These are phyloP conservation scores for Marchantia paleacea DNA, from an alignment of 225 moss, liverwort and hornwort species.

Conservation along the genomic window DNA sequence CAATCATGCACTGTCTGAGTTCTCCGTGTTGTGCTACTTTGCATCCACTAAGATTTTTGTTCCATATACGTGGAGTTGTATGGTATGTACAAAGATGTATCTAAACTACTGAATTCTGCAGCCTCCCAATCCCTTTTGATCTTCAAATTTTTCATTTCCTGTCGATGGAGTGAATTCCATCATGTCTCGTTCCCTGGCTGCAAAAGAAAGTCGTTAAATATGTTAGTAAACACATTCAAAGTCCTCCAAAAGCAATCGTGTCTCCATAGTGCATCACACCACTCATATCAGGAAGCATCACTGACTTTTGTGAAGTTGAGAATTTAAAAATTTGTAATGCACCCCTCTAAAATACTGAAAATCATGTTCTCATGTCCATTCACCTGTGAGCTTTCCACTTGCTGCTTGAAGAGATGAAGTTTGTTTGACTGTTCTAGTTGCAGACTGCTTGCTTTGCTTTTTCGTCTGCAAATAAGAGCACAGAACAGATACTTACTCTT, in stretches of 20 bases:
- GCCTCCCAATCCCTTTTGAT: background rate
- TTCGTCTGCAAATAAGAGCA: background rate
- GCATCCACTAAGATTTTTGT: no score
- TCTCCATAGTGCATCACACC: no score
- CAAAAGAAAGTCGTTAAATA: background rate
- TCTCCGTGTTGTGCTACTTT: no score
- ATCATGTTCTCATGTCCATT: background rate
- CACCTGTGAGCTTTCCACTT: background rate
- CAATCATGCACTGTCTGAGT: no score
- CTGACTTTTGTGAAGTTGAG: no score
- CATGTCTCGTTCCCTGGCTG: constrained; percentile 1
- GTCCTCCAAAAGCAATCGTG: no score
- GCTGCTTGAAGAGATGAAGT: background rate
- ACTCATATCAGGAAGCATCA: no score
- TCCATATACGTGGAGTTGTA: no score
- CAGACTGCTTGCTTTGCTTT: background rate
- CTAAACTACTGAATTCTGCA: background rate
- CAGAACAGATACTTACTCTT: background rate
- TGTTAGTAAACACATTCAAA: background rate
- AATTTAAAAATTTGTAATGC: no score
- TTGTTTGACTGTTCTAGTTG: background rate
- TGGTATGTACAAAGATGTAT: no score
- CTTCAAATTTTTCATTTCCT: background rate
- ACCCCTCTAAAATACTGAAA: no score
- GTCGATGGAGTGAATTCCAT: constrained; percentile 2